Evolutionary conservation across 768 basidiomycete genomes (phyloP), one percentile per base, ranked within the genome.

Genomic region (Kwoniella europaea): DNA sequence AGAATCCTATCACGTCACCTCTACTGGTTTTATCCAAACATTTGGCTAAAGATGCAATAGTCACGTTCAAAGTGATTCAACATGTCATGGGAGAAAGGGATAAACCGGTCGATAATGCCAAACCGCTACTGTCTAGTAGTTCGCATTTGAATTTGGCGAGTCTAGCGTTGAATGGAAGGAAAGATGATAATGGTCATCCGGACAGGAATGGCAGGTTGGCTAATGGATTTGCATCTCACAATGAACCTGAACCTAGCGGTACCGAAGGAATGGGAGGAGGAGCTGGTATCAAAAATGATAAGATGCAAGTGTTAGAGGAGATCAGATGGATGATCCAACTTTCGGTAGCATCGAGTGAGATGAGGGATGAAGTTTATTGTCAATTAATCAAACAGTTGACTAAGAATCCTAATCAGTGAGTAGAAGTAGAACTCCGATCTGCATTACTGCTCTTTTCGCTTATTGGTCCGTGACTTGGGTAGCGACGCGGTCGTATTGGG

Each of bases 31-130:
- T 93, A 10, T 79, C 76, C 15, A 89, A 89, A 65, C 87, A 90
- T 4, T 85, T 93, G 22, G 87, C 89, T 70, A 90, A 89, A 78
- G 91, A 95, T 74, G 92, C 92, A 0, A 88, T 94, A 66, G 90
- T 89, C 78, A 86, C 90, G 4, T 98, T 97, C 88, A 93, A 91
- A 79, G 89, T 92, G 29, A 88, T 96, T 55, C 95, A 97, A 80
- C 91, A 90, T 66, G 89, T 95, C 56, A 98, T 97, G 94, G 93
- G 93, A 50, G 94, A 97, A 78, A 88, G 93, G 9, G 91, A 93
- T 74, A 89, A 89, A 24, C 71, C 75, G 1, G 80, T 83, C 4
- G 79, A 79, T 29, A 76, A 72, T 1, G 71, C 73, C 16, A 72
- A 66, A 24, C 62, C 63, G 15, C 27, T 74, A 7, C 7, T 41